These are phyloP conservation scores for Wickerhamomyces mucosus DNA, from an alignment of 805 yeast species.

Conservation along the genomic window DNA sequence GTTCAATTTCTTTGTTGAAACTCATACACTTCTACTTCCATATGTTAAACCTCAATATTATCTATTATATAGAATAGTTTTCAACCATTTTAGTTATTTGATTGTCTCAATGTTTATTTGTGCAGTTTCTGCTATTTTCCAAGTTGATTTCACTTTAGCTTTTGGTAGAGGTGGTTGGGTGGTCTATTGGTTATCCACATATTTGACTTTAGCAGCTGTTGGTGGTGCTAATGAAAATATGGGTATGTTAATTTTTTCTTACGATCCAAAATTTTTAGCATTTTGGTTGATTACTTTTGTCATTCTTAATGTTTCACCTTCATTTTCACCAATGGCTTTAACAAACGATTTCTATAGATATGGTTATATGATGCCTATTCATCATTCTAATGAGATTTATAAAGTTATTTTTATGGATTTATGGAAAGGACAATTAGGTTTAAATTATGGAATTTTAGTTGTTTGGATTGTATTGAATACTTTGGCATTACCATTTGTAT, in stretches of 20 bases:
- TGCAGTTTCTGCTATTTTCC: conserved; percentile 58
- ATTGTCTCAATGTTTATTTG: conserved; percentile 49
- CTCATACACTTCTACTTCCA: conserved; percentile 42
- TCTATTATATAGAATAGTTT: conserved; percentile 40
- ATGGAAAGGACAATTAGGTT: conserved; percentile 47
- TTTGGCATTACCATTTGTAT: conserved; percentile 32
- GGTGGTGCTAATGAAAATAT: conserved; percentile 68
- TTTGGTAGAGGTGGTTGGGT: conserved; percentile 67
- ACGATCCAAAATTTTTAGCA: conserved; percentile 56
- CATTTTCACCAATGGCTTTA: conserved; percentile 56
- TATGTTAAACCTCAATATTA: conserved; percentile 35
- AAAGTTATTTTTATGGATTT: conserved; percentile 51
- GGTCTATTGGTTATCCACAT: conserved; percentile 63
- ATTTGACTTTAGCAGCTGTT: conserved; percentile 62
- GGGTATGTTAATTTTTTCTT: conserved; percentile 39
- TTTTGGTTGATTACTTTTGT: conserved; percentile 70
- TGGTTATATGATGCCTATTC: conserved; percentile 64
- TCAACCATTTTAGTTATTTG: conserved; percentile 45
- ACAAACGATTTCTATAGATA: conserved; percentile 48
- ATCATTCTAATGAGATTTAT: conserved; percentile 52
- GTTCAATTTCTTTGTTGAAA: conserved; percentile 44
- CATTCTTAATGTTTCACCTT: conserved; percentile 56
- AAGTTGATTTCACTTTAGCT: conserved; percentile 44
- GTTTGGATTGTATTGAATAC: conserved; percentile 53
- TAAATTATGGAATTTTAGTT: conserved; percentile 47